Evolutionary conservation across 192 early-diverging fungal genomes (phyloP).

Genomic region (Obelidium mucronatum): DNA sequence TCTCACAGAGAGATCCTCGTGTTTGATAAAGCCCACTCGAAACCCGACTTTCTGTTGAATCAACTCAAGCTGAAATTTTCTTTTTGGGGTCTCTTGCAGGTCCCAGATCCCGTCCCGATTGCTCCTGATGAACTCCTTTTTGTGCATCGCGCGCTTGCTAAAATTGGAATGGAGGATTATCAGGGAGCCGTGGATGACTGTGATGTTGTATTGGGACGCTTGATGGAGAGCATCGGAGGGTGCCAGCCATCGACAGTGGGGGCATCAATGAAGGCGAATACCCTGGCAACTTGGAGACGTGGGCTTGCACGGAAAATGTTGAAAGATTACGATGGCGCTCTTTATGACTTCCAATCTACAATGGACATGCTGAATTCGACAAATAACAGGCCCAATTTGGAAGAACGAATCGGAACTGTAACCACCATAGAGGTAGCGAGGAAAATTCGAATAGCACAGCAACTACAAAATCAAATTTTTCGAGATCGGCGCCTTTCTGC

Average conservation of each 20-base stretch:
- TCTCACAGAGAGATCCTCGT: neutral
- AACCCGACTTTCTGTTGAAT: neutral
- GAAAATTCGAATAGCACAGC: neutral
- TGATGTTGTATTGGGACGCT: slow-evolving; percentile 9
- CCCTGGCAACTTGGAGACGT: neutral
- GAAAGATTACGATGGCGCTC: neutral
- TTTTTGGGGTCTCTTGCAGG: neutral
- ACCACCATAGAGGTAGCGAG: neutral
- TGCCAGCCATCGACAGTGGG: too few relatives aligned
- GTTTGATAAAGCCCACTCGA: neutral
- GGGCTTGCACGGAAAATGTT: neutral
- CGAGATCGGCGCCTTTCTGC: neutral
- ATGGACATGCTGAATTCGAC: neutral
- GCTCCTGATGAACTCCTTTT: neutral
- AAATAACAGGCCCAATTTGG: neutral
- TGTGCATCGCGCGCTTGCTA: neutral
- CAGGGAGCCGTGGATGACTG: slow-evolving; percentile 9
- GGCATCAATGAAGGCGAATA: neutral
- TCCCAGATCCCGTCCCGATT: neutral
- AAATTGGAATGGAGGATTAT: neutral
- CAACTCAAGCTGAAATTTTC: neutral
- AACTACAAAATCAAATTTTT: neutral
- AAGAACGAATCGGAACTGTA: too few relatives aligned
- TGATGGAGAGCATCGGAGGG: neutral
- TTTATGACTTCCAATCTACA: neutral